A percentile compares a stretch with the other conserved stretches of the same genome.
Conservation (phyloP, 441 rosid genomes). For the Codiaeum variegatum region DNA sequence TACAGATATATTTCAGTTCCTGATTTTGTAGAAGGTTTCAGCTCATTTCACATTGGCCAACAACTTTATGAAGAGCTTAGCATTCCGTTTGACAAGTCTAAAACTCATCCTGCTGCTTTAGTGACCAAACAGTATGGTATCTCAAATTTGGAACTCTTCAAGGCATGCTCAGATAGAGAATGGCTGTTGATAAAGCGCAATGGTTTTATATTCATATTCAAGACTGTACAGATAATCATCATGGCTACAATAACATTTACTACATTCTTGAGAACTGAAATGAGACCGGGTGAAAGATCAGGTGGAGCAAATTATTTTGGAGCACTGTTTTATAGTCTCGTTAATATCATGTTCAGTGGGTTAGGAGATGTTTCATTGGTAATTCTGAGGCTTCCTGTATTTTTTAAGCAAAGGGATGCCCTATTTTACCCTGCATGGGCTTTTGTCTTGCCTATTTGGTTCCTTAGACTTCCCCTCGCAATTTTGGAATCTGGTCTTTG, state of each 20-base stretch:
- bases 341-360: conserved; percentile 63
- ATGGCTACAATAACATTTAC: conserved; percentile 51
- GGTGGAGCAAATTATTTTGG: conserved; percentile 48
- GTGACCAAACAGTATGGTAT: conserved; percentile 57
- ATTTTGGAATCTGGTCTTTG: conserved; percentile 57
- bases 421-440: conserved; percentile 69
- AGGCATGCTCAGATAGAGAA: conserved; percentile 62
- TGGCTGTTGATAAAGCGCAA: conserved; percentile 63
- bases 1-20: conserved; percentile 43
- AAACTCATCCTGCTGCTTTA: conserved; percentile 53
- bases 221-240: conserved; percentile 47
- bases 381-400: conserved; percentile 56
- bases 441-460: conserved; percentile 52
- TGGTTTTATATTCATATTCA: conserved; percentile 52
- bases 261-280: conserved; percentile 46
- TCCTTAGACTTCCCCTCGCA: conserved; percentile 61
- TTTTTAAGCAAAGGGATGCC: conserved; percentile 66
- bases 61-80: conserved; percentile 34
- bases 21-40: conserved; percentile 40
- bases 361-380: conserved; percentile 60
- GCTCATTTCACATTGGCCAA: conserved; percentile 42
- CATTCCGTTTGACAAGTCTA: conserved; percentile 47
- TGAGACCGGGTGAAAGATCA: conserved; percentile 32
- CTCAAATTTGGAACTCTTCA: conserved; percentile 55
- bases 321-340: conserved; percentile 59